Percentiles rank a stretch among this genome's conserved stretches.
Conservation (phyloP, 495 filamentous ascomycete species). For the Hypoxylon lenormandii region DNA sequence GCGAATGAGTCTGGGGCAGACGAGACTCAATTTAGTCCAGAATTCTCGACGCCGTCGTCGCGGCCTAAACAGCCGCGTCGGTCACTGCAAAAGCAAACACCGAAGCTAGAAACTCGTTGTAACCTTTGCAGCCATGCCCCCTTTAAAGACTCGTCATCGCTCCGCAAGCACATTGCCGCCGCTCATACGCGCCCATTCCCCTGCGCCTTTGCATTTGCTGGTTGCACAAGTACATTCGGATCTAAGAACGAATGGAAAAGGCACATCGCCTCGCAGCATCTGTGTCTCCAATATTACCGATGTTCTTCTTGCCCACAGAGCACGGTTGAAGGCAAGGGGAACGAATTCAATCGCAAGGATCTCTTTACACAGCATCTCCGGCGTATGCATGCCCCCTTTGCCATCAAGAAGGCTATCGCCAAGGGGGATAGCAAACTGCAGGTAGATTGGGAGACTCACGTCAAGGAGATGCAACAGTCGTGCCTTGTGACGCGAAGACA, state of each 20-base stretch:
- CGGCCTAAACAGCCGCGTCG: constrained; percentile 59
- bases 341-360: constrained; percentile 88
- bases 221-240: constrained; percentile 85
- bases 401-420: constrained; percentile 62
- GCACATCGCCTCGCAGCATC: constrained; percentile 88
- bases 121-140: constrained; percentile 67
- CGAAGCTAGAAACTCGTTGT: constrained; percentile 68
- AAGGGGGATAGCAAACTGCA: constrained; percentile 66
- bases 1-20: constrained; percentile 55
- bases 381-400: constrained; percentile 82
- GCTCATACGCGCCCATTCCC: constrained; percentile 78
- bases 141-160: constrained; percentile 69
- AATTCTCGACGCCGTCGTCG: constrained; percentile 58
- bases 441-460: constrained; percentile 66
- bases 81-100: constrained; percentile 63
- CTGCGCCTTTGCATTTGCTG: constrained; percentile 85
- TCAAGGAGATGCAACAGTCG: constrained; percentile 71
- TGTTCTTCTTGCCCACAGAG: constrained; percentile 79
- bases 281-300: constrained; percentile 84
- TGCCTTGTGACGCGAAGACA: constrained; percentile 76
- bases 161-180: constrained; percentile 70
- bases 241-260: constrained; percentile 98
- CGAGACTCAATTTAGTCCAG: constrained; percentile 53
- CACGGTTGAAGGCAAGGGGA: constrained; percentile 68
- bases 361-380: constrained; percentile 93